These are phyloP conservation scores for Lathyrus aphaca DNA, from an alignment of 306 rosid genomes.

Conservation along the genomic window DNA sequence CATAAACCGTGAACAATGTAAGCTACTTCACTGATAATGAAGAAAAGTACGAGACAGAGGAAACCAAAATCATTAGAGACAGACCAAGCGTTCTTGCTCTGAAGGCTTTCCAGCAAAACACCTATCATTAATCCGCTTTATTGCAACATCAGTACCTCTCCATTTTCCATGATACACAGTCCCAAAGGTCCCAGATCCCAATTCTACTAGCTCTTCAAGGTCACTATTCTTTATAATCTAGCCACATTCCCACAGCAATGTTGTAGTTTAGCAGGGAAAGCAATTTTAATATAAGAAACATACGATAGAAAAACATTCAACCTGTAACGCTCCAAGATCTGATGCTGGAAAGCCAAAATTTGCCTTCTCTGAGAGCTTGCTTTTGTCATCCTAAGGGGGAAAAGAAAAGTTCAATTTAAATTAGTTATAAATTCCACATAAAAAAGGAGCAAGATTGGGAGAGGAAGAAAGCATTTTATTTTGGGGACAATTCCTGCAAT, in stretches of 20 bases:
- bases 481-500: conserved; percentile 13
- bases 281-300: conserved; percentile 33
- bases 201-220: conserved; percentile 75
- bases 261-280: conserved; percentile 33
- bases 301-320: conserved; percentile 40
- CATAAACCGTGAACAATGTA: conserved; percentile 26
- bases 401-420: not conserved
- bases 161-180: conserved; percentile 96
- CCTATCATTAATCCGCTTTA: conserved; percentile 85
- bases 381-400: conserved; percentile 59
- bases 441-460: not conserved
- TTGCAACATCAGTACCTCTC: conserved; percentile 96
- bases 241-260: conserved; percentile 18
- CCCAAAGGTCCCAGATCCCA: conserved; percentile 57
- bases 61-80: conserved; percentile 40
- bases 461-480: conserved; percentile 5
- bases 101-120: conserved; percentile 89
- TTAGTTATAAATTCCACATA: conserved; percentile 7
- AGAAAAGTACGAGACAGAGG: conserved; percentile 4
- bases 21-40: conserved; percentile 16
- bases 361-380: conserved; percentile 56
- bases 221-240: conserved; percentile 84
- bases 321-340: conserved; percentile 86
- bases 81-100: conserved; percentile 90
- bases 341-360: conserved; percentile 71